Conservation (phyloP, 495 filamentous ascomycete species). For the Annulohypoxylon stygium region DNA sequence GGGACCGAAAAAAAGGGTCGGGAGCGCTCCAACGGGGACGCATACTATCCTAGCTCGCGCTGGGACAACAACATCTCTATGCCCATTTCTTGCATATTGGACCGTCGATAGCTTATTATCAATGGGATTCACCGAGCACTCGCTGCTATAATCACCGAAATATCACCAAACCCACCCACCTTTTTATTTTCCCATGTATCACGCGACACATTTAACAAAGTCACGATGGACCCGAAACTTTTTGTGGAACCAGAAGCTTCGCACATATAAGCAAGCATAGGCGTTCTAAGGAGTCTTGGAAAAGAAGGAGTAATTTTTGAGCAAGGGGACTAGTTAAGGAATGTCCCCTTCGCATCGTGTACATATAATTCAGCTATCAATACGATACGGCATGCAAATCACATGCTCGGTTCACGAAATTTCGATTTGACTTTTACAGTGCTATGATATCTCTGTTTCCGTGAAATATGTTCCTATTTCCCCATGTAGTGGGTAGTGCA, state of each 20-base stretch:
- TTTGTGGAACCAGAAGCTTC: constrained; percentile 12
- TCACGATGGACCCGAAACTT: constrained; percentile 26
- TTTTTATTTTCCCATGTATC: constrained; percentile 1
- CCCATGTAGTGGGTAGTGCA: too few species aligned
- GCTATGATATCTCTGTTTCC: background rate
- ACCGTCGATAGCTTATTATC: background rate
- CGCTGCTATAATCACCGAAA: constrained; percentile 14
- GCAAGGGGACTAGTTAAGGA: background rate
- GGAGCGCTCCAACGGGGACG: background rate
- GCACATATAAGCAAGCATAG: constrained; percentile 33
- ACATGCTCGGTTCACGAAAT: constrained; percentile 27
- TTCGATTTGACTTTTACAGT: constrained; percentile 5
- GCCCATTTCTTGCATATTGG: constrained; percentile 14
- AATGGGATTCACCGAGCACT: constrained; percentile 14
- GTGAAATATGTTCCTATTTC: too few species aligned
- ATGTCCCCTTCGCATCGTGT: constrained; percentile 27
- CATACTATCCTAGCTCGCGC: constrained; percentile 5
- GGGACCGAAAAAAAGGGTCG: background rate
- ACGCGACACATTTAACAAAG: constrained; percentile 23
- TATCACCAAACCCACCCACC: background rate
- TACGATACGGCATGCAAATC: constrained; percentile 14
- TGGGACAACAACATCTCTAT: background rate
- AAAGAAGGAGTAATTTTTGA: constrained; percentile 26
- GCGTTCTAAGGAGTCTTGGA: constrained; percentile 41
- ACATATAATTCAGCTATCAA: constrained; percentile 43